These are phyloP conservation scores for Gossypium australe DNA, from an alignment of 345 rosid species.

Conservation along the genomic window DNA sequence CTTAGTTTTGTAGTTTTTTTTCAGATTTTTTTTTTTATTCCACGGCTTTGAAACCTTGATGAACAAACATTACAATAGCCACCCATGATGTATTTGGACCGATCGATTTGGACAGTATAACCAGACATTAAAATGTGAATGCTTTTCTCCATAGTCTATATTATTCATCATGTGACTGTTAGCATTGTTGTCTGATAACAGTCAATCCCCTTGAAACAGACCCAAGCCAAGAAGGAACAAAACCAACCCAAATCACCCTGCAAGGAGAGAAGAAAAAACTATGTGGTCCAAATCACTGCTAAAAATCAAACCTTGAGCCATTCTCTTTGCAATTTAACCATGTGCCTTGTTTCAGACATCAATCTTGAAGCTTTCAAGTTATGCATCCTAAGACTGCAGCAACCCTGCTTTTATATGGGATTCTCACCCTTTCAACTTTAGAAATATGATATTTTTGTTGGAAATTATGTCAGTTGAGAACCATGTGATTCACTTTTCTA, in stretches of 20 bases:
- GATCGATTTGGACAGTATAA: conserved; percentile 8
- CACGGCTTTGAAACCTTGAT: background rate
- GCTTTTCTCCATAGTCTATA: conserved; percentile 5
- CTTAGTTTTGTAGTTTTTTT: background rate
- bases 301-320: conserved; percentile 1
- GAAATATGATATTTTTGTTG: background rate
- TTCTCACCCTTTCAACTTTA: background rate
- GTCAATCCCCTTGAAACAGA: conserved; percentile 17
- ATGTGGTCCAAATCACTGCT: conserved; percentile 16
- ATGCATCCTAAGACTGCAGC: conserved; percentile 16
- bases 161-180: conserved; percentile 17
- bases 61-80: background rate
- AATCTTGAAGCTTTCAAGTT: conserved; percentile 1
- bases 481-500: background rate
- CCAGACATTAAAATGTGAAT: conserved; percentile 14
- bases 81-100: conserved; percentile 12
- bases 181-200: background rate
- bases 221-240: background rate
- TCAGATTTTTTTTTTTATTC: background rate
- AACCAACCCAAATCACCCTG: background rate
- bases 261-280: background rate
- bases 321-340: conserved; percentile 6
- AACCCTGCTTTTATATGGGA: background rate
- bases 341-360: conserved; percentile 13
- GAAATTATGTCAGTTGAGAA: background rate